phyloP scores from a whole-genome alignment of 2,329 filamentous ascomycete species.

The Colletotrichum nymphaeae region DNA sequence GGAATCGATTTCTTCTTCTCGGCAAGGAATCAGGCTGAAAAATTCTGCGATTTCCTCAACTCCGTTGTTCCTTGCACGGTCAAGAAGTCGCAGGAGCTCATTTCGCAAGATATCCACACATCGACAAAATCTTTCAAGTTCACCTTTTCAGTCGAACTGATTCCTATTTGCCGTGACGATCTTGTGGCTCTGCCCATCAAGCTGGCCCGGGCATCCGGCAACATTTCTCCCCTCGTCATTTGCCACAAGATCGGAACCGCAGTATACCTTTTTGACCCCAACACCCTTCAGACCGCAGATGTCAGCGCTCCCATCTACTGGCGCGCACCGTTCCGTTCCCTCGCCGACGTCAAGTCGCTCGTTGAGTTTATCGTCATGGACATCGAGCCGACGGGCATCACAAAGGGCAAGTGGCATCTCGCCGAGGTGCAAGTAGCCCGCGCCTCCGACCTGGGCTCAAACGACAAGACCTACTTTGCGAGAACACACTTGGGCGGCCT shows the following conservation, averaged over 20 bases:
- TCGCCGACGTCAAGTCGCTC: slow-evolving; percentile 86
- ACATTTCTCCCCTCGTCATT: slow-evolving; percentile 86
- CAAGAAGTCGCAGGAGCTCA: slow-evolving; percentile 85
- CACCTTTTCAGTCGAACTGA: slow-evolving; percentile 86
- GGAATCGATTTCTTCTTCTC: slow-evolving; percentile 97
- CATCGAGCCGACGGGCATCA: slow-evolving; percentile 81
- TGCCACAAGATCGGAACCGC: slow-evolving; percentile 88
- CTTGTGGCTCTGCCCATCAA: slow-evolving; percentile 93
- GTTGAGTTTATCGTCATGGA: slow-evolving; percentile 96
- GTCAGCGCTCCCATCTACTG: slow-evolving; percentile 87
- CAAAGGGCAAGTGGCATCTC: slow-evolving; percentile 84
- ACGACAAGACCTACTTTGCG: slow-evolving; percentile 89
- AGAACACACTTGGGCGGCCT: slow-evolving; percentile 90
- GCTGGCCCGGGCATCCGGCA: slow-evolving; percentile 86
- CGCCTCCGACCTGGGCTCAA: slow-evolving; percentile 85
- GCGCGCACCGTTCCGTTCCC: slow-evolving; percentile 85
- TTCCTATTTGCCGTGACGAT: slow-evolving; percentile 98
- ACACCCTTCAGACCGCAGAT: slow-evolving; percentile 91
- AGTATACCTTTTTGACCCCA: slow-evolving; percentile 89
- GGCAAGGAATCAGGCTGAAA: slow-evolving; percentile 89
- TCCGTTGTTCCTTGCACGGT: slow-evolving; percentile 82
- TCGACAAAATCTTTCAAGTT: slow-evolving; percentile 95
- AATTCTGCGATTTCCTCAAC: slow-evolving; percentile 89
- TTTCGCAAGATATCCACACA: slow-evolving; percentile 93
- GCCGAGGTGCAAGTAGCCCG: slow-evolving; percentile 90